Evolutionary conservation across 805 yeast species (phyloP).

Genomic region (Schizosaccharomyces osmophilus): DNA sequence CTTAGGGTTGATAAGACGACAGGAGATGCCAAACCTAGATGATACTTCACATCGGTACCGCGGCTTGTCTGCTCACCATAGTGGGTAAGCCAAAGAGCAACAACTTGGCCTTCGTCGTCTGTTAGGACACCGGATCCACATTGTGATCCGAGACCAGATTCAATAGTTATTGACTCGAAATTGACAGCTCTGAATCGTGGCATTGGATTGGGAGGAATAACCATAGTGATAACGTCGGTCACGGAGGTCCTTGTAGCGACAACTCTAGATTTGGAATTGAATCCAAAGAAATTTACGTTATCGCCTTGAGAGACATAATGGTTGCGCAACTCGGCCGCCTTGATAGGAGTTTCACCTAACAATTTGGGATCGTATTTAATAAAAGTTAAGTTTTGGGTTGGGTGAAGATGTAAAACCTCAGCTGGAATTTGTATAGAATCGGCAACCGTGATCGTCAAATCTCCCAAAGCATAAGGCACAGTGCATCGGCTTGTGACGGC

Average conservation of each 20-base stretch:
- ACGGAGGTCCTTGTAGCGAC: conserved; percentile 54
- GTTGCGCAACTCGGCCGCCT: conserved; percentile 37
- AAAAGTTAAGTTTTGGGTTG: conserved; percentile 65
- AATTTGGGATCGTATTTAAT: conserved; percentile 57
- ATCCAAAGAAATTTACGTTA: conserved; percentile 55
- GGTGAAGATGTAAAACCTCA: conserved; percentile 60
- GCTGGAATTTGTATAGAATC: conserved; percentile 67
- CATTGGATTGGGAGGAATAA: conserved; percentile 42
- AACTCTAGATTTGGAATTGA: conserved; percentile 41
- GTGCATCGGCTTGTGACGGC: conserved; percentile 53
- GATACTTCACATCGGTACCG: conserved; percentile 33
- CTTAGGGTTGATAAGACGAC: conserved; percentile 36
- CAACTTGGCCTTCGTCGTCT: conserved; percentile 50
- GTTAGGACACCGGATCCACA: conserved; percentile 62
- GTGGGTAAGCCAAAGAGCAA: conserved; percentile 67
- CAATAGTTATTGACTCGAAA: conserved; percentile 51
- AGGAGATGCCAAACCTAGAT: conserved; percentile 55
- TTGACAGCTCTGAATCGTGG: conserved; percentile 77
- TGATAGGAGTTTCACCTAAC: conserved; percentile 38
- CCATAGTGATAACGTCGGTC: conserved; percentile 49
- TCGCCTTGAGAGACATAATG: conserved; percentile 49
- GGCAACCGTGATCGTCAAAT: conserved; percentile 55
- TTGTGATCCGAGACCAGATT: conserved; percentile 44
- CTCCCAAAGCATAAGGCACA: conserved; percentile 65
- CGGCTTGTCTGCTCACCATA: conserved; percentile 41